phyloP scores from a whole-genome alignment of 73 alveolate species.

The Tetrahymena thermophila region DNA sequence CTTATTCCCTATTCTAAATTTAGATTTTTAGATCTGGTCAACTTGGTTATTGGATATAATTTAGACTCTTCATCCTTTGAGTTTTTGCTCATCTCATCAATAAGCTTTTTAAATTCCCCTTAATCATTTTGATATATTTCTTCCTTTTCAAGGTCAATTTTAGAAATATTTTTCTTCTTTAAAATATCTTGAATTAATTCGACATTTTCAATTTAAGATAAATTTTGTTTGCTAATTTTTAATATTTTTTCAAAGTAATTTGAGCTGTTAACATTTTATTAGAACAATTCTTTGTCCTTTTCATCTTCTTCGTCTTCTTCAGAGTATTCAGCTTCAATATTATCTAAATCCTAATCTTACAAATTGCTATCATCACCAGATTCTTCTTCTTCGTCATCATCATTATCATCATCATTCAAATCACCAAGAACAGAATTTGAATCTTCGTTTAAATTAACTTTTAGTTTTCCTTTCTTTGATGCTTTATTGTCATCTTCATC shows the following conservation, averaged over 20 bases:
- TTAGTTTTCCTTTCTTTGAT: background rate
- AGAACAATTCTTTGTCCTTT: background rate
- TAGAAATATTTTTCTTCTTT: background rate
- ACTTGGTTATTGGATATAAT: background rate
- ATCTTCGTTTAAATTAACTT: background rate
- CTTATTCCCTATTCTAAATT: background rate
- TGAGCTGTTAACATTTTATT: background rate
- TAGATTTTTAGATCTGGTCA: background rate
- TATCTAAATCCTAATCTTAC: background rate
- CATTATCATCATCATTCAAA: background rate
- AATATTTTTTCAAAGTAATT: background rate
- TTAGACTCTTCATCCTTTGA: background rate
- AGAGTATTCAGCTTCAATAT: background rate
- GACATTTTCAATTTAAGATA: background rate
- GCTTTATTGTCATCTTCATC: background rate
- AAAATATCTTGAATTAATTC: background rate
- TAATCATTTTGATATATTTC: background rate
- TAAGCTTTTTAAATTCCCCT: background rate
- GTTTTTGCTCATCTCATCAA: background rate
- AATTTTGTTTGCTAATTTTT: background rate
- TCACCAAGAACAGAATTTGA: background rate
- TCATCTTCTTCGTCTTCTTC: background rate
- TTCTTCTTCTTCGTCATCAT: background rate
- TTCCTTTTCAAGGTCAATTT: background rate
- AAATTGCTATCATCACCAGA: background rate